A percentile compares a stretch with the other conserved stretches of the same genome.
Evolutionary conservation across 2,329 filamentous ascomycete genomes (phyloP).

Genomic region (Fusarium redolens): DNA sequence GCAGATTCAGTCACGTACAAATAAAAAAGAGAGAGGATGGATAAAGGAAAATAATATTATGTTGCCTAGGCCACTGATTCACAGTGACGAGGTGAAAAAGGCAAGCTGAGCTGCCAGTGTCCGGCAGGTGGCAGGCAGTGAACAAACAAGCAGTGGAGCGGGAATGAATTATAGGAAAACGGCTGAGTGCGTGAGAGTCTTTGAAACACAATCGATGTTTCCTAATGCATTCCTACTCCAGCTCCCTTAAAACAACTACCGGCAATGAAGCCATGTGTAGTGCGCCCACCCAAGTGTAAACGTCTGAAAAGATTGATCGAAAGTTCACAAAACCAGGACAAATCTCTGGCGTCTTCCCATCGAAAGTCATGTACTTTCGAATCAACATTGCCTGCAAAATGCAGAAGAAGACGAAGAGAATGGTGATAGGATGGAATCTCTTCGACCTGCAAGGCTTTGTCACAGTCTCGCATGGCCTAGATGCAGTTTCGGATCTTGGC

Average conservation of each 20-base stretch:
- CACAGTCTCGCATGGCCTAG: neutral
- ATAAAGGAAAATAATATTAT: neutral
- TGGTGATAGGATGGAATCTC: neutral
- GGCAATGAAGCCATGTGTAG: conserved; percentile 24
- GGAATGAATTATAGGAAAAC: neutral
- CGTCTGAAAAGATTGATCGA: conserved; percentile 20
- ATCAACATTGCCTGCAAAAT: conserved; percentile 26
- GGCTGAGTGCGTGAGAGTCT: neutral
- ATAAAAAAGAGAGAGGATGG: neutral
- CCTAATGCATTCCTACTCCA: neutral
- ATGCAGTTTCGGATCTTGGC: neutral
- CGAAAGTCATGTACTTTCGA: conserved; percentile 22
- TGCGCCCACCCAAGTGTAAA: conserved; percentile 27
- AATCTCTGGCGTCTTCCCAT: neutral
- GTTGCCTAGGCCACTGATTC: neutral
- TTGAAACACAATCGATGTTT: neutral
- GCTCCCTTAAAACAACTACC: conserved; percentile 14
- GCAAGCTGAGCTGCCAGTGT: neutral
- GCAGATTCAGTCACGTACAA: neutral
- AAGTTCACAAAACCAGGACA: conserved; percentile 39
- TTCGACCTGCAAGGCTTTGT: neutral
- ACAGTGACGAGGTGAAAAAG: neutral
- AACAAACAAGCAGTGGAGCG: neutral
- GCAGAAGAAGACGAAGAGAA: conserved; percentile 10
- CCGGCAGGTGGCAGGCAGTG: neutral